Base-by-base conservation (phyloP, 2,329 filamentous ascomycete genomes). In the Fusarium mexicanum region DNA sequence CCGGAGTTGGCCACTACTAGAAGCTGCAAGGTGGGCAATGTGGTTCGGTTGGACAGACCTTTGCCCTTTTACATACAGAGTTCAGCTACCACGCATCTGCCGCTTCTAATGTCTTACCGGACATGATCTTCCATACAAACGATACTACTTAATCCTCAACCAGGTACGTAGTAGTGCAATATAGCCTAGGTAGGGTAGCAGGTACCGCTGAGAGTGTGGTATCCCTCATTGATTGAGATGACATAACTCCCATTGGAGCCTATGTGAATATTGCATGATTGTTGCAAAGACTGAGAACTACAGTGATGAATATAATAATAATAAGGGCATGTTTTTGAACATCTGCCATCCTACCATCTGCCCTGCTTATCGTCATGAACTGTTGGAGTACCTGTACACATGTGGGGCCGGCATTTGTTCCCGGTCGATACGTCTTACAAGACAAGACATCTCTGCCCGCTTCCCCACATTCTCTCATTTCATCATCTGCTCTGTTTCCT, bases 371-470 rank as follows among this genome's bases (percentile, higher is more conserved):
- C 24, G 29, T 58, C 38, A 26, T 64, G 29, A 44, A 57, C n/a
- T 31, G 29, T 40, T 51, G 57, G 41, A 60, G 43, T 50, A 51
- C 18, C 40, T 48, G 16, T 26, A 37, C 24, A 31, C 22, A n/a
- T 58, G 68, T 55, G 76, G 76, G 75, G 55, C 76, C 76, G 76
- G 76, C 66, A 73, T 67, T 63, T 33, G n/a, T 62, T 77, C 71
- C 76, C 76, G 76, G 76, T 76, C 73, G 61, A 53, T 58, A 43
- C 57, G 35, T 40, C 67, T 74, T 74, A 35, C 33, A 35, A 35
- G 35, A 41, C 38, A 13, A 55, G 66, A 61, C 50, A 40, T 41
- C 46, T 44, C 51, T 64, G 40, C 47, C 8, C 22, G 41, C 38
- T 38, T n/a, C 62, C 46, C 69, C 71, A 59, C 63, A 63, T 69